Evolutionary conservation across 495 filamentous ascomycete species (phyloP), one percentile per base, ranked within the genome.

Genomic region (Letharia lupina): DNA sequence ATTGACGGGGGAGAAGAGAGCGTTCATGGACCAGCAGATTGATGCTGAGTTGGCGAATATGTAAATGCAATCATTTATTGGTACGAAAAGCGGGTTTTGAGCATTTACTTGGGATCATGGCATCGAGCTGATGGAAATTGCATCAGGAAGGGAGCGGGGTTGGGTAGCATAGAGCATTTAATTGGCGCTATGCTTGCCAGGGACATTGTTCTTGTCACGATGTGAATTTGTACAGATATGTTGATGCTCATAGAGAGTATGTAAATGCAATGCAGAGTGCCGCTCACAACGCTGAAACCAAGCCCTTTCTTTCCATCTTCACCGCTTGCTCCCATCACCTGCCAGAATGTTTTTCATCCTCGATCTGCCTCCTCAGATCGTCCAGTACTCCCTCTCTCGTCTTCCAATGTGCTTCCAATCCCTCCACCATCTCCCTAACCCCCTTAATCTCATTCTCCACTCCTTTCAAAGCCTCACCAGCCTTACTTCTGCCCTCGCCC

Each of bases 1-100:
- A 68, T 78, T 97, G 65, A 78, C 82, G 4, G 93, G 90, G 28
- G 92, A 96, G 70, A 87, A 90, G 73, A 83, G 87, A 68, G 83
- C 82, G 35, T 96, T 94, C 79, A 79, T 97, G 75, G 93, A 97
- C 77, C 83, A 85, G 69, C 86, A 90, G 78, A 98, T 98, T 77
- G 94, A 98, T 77, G 84, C 84, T 62, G 93, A 97, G 77, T 79
- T 98, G 70, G 91, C 93, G 61, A 96, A 90, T 76, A 96, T 97
- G 93, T 95, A 81, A 82, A 66, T 63, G 58, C 58, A 41, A 11
- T 8, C 3, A 31, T 31, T 9, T n/a, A 42, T 52, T 45, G 44
- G 44, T 61, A 61, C 15, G 64, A 61, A 66, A 61, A 61, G 64
- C 44, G n/a, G 18, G 9, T 35, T 31, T 7, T 64, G 28, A 35